Evolutionary conservation across 2,329 filamentous ascomycete species (phyloP).

Genomic region (Fusarium brachygibbosum): DNA sequence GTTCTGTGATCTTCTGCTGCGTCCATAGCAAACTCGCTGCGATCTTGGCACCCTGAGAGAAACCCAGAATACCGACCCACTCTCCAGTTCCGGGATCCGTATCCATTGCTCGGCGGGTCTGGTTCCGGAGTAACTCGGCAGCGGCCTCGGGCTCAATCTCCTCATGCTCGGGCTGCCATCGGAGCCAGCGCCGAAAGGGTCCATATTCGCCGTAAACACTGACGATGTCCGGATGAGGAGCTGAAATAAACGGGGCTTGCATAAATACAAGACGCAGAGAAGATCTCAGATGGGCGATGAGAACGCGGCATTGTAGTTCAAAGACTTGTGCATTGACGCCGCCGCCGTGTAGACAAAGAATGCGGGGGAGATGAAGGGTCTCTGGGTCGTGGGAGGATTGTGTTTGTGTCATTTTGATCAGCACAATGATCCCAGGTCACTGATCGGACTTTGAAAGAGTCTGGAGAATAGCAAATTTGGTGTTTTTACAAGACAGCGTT

Average conservation of each 20-base stretch:
- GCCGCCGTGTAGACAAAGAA: conserved; percentile 86
- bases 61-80: conserved; percentile 73
- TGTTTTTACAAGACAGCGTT: conserved; percentile 9
- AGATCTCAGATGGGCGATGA: conserved; percentile 61
- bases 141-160: conserved; percentile 62
- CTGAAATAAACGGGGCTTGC: conserved; percentile 75
- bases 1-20: conserved; percentile 69
- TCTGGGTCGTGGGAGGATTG: conserved; percentile 13
- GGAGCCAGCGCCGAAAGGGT: conserved; percentile 74
- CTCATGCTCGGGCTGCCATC: conserved; percentile 71
- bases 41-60: conserved; percentile 76
- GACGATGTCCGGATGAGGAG: conserved; percentile 72
- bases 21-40: conserved; percentile 70
- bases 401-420: conserved; percentile 40
- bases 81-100: conserved; percentile 67
- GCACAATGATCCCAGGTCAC: neutral
- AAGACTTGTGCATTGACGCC: conserved; percentile 81
- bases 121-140: conserved; percentile 56
- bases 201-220: conserved; percentile 74
- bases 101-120: conserved; percentile 63
- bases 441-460: neutral
- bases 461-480: neutral
- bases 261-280: conserved; percentile 80
- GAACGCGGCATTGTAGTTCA: conserved; percentile 72
- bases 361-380: conserved; percentile 66